A percentile compares a stretch with the other conserved stretches of the same genome.
Evolutionary conservation across 2,329 filamentous ascomycete species (phyloP).

Genomic region (Arthrobotrys sinensis): DNA sequence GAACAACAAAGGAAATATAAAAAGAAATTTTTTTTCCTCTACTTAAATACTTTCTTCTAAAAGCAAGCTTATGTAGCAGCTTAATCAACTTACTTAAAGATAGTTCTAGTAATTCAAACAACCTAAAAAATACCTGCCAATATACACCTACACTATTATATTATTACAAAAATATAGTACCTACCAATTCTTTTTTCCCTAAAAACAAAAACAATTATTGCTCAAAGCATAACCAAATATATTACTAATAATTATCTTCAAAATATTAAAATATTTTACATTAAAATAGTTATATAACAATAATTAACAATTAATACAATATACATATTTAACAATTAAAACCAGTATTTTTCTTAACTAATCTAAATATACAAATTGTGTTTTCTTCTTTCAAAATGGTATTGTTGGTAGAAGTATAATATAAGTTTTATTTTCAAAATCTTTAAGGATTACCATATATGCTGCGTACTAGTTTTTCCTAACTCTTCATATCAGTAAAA

Average conservation of each 20-base stretch:
- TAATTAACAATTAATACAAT: not conserved
- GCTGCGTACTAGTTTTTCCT: not conserved
- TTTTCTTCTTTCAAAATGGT: not conserved
- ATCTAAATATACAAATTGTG: not conserved
- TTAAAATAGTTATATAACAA: not conserved
- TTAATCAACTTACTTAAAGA: too few relatives aligned
- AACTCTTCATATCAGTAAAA: not conserved
- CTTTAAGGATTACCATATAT: not conserved
- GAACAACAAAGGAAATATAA: too few relatives aligned
- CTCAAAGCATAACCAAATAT: conserved; percentile 1
- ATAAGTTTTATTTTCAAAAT: not conserved
- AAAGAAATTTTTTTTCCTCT: too few relatives aligned
- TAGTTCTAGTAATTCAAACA: too few relatives aligned
- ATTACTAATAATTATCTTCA: conserved; percentile 5
- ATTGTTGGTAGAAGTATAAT: not conserved
- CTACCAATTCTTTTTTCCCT: not conserved
- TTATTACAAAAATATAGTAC: not conserved
- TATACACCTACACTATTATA: too few relatives aligned
- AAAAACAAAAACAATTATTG: not conserved
- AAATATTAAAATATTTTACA: not conserved
- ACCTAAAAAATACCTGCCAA: too few relatives aligned
- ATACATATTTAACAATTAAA: conserved; percentile 4
- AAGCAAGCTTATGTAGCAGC: too few relatives aligned
- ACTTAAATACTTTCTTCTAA: too few relatives aligned
- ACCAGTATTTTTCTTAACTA: not conserved